These are phyloP conservation scores for Teratosphaeriaceae sp. DNA, from an alignment of 2,329 filamentous ascomycete species.

Conservation along the genomic window DNA sequence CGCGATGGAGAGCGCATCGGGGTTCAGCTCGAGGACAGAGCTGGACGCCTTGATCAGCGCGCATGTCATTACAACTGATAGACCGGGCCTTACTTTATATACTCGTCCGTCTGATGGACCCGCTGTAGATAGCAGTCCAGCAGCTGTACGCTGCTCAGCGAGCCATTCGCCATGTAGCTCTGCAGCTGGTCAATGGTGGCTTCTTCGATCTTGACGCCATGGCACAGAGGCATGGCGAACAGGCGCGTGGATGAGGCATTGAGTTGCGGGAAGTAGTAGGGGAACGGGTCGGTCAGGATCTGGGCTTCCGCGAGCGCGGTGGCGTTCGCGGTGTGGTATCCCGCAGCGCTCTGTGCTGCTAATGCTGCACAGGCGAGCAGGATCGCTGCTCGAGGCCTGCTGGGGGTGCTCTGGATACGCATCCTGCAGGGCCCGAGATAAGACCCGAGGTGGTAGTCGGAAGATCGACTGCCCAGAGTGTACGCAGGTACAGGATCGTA, in stretches of 20 bases:
- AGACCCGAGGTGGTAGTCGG: too few relatives aligned
- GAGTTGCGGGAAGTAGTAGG: constrained; percentile 31
- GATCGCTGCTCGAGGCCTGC: too few relatives aligned
- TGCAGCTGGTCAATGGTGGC: constrained; percentile 65
- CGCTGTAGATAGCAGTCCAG: constrained; percentile 57
- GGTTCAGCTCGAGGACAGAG: constrained; percentile 55
- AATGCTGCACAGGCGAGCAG: background rate
- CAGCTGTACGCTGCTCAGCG: constrained; percentile 52
- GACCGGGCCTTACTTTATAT: constrained; percentile 49
- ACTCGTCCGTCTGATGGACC: constrained; percentile 55
- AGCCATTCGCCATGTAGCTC: constrained; percentile 46
- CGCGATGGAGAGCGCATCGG: constrained; percentile 59
- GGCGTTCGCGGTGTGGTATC: background rate
- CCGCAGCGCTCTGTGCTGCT: background rate
- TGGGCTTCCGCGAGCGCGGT: constrained; percentile 2
- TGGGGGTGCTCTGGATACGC: too few relatives aligned
- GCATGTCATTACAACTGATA: too few relatives aligned
- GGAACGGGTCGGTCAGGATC: constrained; percentile 20
- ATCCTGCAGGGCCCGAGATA: too few relatives aligned
- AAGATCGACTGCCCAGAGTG: too few relatives aligned
- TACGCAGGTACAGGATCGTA: too few relatives aligned
- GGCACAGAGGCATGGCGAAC: constrained; percentile 59
- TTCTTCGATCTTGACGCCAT: constrained; percentile 58
- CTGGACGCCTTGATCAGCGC: constrained; percentile 5
- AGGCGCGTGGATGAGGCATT: constrained; percentile 26